Base-by-base conservation (phyloP, 2,329 filamentous ascomycete genomes). In the Botrytis byssoidea region DNA sequence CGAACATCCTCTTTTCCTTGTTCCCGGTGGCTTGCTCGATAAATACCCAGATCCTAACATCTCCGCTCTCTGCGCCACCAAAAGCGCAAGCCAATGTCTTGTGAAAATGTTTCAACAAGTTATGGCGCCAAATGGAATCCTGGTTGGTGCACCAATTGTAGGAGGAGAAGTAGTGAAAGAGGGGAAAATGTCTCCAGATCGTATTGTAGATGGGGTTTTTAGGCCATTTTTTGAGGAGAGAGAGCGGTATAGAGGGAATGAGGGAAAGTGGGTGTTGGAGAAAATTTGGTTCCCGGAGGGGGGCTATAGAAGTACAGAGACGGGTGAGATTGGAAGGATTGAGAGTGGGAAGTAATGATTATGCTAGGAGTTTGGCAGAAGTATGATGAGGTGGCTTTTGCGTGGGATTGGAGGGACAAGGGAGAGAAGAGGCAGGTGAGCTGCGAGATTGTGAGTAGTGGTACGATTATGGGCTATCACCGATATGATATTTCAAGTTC, bases 71-170 rank as follows among this genome's bases (percentile, higher is more conserved):
- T 71, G 57, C 16, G 59, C 59, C 18, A 48, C 46, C 1, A 71
- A 71, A 35, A 40, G 57, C 4, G 69, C 69, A 46, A 71, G 69
- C 32, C 69, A 71, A 44, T 64, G 59, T 71, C 14, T 71, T 18
- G 69, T 65, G 2, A 71, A 40, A 14, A 63, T 64, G 69, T 71
- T 71, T 35, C 32, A 46, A 44, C 40, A 55, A 44, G 69, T 71
- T 37, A 64, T 71, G 57, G 12, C 12, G 12, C 25, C 35, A 14
- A 40, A 35, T 20, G 60, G 46, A 7, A 71, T 71, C 9, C 40
- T 71, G 25, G 69, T 71, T 5, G 69, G 69, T 3, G 69, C 69
- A 8, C 69, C 69, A 46, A 64, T 71, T 22, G n/a, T 71, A 1
- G 44, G 69, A 5, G 69, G 69, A 1, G 59, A 37, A 16, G 69